phyloP scores from a whole-genome alignment of 2,329 filamentous ascomycete genomes.

The Alternaria gaisen region DNA sequence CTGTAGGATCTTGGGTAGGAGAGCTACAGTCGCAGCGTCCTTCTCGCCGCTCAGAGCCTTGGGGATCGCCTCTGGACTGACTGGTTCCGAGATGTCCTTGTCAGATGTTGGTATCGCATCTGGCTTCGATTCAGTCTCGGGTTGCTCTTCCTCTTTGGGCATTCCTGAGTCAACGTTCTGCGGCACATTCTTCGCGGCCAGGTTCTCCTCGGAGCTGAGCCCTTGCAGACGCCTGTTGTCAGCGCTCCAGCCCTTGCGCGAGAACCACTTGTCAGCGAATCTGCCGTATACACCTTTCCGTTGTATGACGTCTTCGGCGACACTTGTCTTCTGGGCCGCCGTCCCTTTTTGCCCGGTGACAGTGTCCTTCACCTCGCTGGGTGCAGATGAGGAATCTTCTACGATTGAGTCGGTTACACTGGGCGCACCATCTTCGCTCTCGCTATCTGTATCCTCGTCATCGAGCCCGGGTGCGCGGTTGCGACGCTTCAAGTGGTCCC shows the following conservation, averaged over 20 bases:
- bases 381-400: constrained; percentile 44
- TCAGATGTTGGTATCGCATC: constrained; percentile 35
- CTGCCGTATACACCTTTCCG: constrained; percentile 84
- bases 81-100: constrained; percentile 24
- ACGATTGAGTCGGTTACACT: constrained; percentile 51
- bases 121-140: constrained; percentile 27
- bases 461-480: constrained; percentile 35
- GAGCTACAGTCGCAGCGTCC: constrained; percentile 43
- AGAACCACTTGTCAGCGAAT: constrained; percentile 93
- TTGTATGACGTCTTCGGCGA: constrained; percentile 88
- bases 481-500: constrained; percentile 54
- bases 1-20: constrained; percentile 84
- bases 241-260: constrained; percentile 79
- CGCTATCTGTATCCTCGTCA: constrained; percentile 43
- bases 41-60: constrained; percentile 44
- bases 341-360: constrained; percentile 38
- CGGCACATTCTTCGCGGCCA: constrained; percentile 47
- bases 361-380: constrained; percentile 44
- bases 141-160: constrained; percentile 33
- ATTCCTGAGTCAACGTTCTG: constrained; percentile 45
- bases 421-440: constrained; percentile 45
- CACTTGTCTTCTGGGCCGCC: constrained; percentile 58
- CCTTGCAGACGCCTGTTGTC: constrained; percentile 76
- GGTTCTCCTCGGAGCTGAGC: constrained; percentile 64
- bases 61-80: constrained; percentile 48